Evolutionary conservation across 805 yeast species (phyloP), one percentile per base, ranked within the genome.

Genomic region (Monosporozyma yasuniensis): DNA sequence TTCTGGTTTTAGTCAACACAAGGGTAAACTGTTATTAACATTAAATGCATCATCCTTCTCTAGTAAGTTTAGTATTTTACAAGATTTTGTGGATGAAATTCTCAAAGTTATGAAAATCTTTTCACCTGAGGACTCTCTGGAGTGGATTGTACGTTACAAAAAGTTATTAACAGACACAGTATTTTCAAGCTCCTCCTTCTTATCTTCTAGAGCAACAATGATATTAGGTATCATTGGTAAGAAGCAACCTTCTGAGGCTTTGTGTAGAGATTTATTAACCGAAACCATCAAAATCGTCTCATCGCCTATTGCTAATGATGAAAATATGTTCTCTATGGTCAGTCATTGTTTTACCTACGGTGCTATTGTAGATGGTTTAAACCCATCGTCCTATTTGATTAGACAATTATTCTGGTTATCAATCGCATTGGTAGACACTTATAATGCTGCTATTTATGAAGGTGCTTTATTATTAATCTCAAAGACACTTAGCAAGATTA

Each of bases 151-250:
- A 5, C 75, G 82, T 52, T 86, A 88, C 84, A 76, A 78, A 52
- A 73, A 83, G 35, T 75, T 77, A 55, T 77, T 83, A 4, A 70
- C 81, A 52, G 82, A 79, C 54, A 76, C 85, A 18, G 81, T 86
- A 0, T 80, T 81, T 58, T 68, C 71, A 44, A 65, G 71, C 3
- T 72, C 73, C 23, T 78, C 87, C 0, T 75, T 81, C 35, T 72
- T 85, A 46, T 86, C 84, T 56, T 77, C 79, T 4, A 72, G 91
- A 49, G 86, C 89, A 0, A 68, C 83, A 53, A 69, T 86, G 54
- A 76, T 85, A 5, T 72, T 86, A 16, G 93, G 96, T 38, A 78
- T 83, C 35, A 64, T 87, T 42, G 75, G 87, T 0, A 78, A 77
- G 52, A 67, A 72, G 11, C 88, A 87, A 25, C 76, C 84, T 23